Percentiles rank a stretch among this genome's conserved stretches.
Conservation (phyloP, 805 yeast species). For the Metschnikowia kofuensis region DNA sequence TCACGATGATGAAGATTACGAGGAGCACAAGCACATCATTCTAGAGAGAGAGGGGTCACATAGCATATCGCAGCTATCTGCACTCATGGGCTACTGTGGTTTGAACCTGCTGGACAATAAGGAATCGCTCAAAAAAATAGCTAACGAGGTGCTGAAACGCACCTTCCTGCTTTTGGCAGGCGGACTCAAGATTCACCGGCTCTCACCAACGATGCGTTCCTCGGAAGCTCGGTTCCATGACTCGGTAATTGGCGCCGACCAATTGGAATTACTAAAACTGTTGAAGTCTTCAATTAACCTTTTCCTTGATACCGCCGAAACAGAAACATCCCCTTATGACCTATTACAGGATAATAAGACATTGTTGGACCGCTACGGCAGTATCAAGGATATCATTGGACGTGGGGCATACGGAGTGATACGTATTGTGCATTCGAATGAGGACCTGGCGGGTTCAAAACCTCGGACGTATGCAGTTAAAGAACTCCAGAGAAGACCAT, state of each 20-base stretch:
- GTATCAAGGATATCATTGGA: conserved; percentile 37
- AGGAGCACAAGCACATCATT: conserved; percentile 29
- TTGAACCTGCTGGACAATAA: conserved; percentile 17
- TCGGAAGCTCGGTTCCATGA: conserved; percentile 18
- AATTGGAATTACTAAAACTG: conserved; percentile 23
- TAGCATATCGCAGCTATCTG: conserved; percentile 24
- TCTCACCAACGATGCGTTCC: conserved; percentile 21
- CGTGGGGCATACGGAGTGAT: conserved; percentile 49
- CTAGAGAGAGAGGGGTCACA: conserved; percentile 17
- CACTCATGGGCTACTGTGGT: conserved; percentile 38
- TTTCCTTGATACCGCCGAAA: conserved; percentile 12
- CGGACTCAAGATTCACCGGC: conserved; percentile 23
- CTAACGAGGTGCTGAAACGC: conserved; percentile 33
- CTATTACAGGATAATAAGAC: conserved; percentile 21
- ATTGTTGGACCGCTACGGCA: conserved; percentile 33
- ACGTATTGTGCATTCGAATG: conserved; percentile 32
- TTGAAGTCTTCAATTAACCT: conserved; percentile 19
- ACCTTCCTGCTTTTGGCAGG: conserved; percentile 30
- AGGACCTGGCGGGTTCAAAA: neutral
- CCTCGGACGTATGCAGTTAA: conserved; percentile 30
- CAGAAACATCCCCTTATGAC: conserved; percentile 2
- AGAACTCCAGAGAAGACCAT: conserved; percentile 25
- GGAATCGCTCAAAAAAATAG: conserved; percentile 20
- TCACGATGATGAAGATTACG: conserved; percentile 19
- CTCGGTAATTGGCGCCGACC: conserved; percentile 30